Evolutionary conservation across 257 asterid species (phyloP).

Genomic region (Paulownia fortunei): DNA sequence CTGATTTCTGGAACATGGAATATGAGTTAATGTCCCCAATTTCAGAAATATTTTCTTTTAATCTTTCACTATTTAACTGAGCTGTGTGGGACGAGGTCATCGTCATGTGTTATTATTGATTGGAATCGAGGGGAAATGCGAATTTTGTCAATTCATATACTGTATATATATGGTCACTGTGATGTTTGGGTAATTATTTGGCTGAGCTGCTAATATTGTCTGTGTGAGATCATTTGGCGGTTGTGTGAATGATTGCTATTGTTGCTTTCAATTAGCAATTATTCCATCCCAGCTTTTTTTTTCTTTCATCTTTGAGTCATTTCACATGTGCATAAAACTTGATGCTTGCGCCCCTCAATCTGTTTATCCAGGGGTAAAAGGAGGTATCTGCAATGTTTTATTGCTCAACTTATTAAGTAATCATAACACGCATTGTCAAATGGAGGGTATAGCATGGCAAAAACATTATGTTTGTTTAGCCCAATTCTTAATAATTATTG

Average conservation of each 20-base stretch:
- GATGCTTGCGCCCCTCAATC: not conserved
- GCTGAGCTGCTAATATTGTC: not conserved
- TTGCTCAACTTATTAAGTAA: not conserved
- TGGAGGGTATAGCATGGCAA: not conserved
- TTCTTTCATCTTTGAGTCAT: not conserved
- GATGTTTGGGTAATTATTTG: not conserved
- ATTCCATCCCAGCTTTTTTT: not conserved
- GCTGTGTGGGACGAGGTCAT: not conserved
- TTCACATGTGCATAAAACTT: not conserved
- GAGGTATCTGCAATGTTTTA: not conserved
- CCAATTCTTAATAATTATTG: not conserved
- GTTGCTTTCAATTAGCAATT: not conserved
- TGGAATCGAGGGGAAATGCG: not conserved
- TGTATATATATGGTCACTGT: not conserved
- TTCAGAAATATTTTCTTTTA: not conserved
- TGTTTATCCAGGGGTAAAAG: not conserved
- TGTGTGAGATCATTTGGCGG: not conserved
- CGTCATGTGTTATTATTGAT: not conserved
- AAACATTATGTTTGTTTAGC: not conserved
- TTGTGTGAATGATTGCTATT: not conserved
- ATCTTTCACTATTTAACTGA: not conserved
- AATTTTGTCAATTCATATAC: not conserved
- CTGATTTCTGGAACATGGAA: slow-evolving; percentile 2
- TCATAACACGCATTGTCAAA: not conserved
- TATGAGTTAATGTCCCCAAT: not conserved